Evolutionary conservation across 2,329 filamentous ascomycete genomes (phyloP), one percentile per base, ranked within the genome.

Genomic region (Fusarium udum): DNA sequence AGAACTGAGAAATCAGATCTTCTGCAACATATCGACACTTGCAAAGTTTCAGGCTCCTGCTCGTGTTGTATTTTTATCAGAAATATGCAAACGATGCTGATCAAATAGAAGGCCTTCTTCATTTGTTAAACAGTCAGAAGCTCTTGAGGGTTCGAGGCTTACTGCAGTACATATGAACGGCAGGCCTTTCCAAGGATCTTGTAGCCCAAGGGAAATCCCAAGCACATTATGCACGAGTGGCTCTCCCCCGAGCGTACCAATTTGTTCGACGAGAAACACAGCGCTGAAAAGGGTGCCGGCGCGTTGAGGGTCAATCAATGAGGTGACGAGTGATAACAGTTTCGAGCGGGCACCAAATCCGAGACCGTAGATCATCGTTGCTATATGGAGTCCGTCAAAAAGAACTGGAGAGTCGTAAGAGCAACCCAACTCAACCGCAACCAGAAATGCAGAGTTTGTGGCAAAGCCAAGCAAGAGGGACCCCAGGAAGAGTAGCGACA

Each of bases 61-160:
- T 26, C 24, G 0, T 11, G n/a, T 0, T 36, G 8, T 22, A 15
- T 22, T 36, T 24, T 16, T 7, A 36, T 12, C 18, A 2, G 22
- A 6, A 37, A 16, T 3, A 28, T 15, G 7, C 51, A 28, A 28
- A 7, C 7, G 7, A 39, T 26, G 10, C 24, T 18, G 10, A 53
- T 28, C 3, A 15, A 8, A n/a, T 18, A 39, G 2, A 39, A 53
- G 0, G 2, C 3, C 20, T 53, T 28, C 10, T 2, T 15, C 2
- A 0, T 28, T 4, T 53, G 8, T 53, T 10, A 13, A 15, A 28
- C 8, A 16, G 24, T 7, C 10, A 24, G 13, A 24, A 6, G 16
- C n/a, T 18, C 15, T 34, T 14, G 8, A 16, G 48, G 12, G 7
- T 1, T 34, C 11, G 31, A 12, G 6, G 11, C 24, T 37, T 26